Evolutionary conservation across 2,329 filamentous ascomycete species (phyloP), one percentile per base, ranked within the genome.

Genomic region (Ophidiomyces ophidiicola): DNA sequence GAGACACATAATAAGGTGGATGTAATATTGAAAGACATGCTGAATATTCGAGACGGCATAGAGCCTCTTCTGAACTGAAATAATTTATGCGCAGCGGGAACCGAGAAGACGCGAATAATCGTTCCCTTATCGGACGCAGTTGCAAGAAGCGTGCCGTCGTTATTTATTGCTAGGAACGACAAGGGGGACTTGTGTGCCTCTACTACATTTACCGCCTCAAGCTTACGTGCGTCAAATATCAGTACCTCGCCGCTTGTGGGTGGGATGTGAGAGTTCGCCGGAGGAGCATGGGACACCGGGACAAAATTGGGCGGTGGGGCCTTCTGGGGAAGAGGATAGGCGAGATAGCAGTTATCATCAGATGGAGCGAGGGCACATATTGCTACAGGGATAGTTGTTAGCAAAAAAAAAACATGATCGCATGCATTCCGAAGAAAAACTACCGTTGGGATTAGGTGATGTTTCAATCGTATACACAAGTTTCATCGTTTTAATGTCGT

Each of bases 401-500:
- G 4, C 3, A 21, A 11, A n/a, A 10, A 25, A 15, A 24, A 28
- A 34, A 28, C 20, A 12, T 19, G 10, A 31, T 30, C n/a, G 21
- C 5, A 11, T 6, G 5, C 5, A 30, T 12, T 3, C 23, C 1
- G 4, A 14, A 5, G 29, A 12, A 6, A 8, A 6, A 17, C 8
- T 73, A 70, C 76, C 76, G 47, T 77, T 78, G 1, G 87, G 84
- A 53, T 98, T 98, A 5, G 90, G 84, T 3, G 88, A 94, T 4
- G 88, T 96, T 43, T 86, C 78, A 48, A 96, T 93, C 4, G 85
- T 93, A 60, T 86, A 82, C 28, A 96, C 70, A 43, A 96, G 75
- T 53, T 82, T 88, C 88, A 98, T 96, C 57, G 94, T 96, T 62
- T 87, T 86, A 49, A 98, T 96, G 60, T 98, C 90, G 66, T 98